Evolutionary conservation across 805 yeast species (phyloP).

Genomic region (Wickerhamiella brachini): DNA sequence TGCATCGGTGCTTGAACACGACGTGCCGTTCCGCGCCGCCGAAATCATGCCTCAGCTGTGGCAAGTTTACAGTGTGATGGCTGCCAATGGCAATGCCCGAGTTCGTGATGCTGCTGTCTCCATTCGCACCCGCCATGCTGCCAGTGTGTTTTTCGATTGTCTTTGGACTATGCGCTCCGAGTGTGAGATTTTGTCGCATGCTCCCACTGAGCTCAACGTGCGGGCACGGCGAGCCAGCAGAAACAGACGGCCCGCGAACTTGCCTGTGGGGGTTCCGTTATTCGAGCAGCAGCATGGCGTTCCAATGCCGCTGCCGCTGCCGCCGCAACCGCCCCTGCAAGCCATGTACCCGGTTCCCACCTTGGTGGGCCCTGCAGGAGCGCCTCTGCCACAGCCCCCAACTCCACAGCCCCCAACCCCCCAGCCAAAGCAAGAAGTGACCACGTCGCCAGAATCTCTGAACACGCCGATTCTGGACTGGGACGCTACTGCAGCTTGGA

Average conservation of each 20-base stretch:
- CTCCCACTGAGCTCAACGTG: constrained; percentile 23
- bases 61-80: constrained; percentile 64
- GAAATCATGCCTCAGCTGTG: constrained; percentile 92
- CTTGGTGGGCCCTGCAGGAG: not conserved
- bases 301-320: not conserved
- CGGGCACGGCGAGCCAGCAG: not conserved
- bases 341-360: not conserved
- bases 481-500: constrained; percentile 49
- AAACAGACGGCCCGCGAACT: not conserved
- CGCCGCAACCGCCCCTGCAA: not conserved
- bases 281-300: not conserved
- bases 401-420: not conserved
- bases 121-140: constrained; percentile 77
- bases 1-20: constrained; percentile 82
- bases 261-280: not conserved
- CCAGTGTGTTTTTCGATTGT: constrained; percentile 84
- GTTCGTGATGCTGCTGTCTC: constrained; percentile 20
- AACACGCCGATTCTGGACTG: constrained; percentile 17
- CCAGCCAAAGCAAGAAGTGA: not conserved
- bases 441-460: not conserved
- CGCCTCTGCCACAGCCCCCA: not conserved
- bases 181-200: constrained; percentile 52
- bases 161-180: constrained; percentile 72
- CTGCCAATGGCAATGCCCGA: constrained; percentile 31
- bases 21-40: constrained; percentile 81